Conservation (phyloP, 495 filamentous ascomycete species). For the Penicillium alfredii region DNA sequence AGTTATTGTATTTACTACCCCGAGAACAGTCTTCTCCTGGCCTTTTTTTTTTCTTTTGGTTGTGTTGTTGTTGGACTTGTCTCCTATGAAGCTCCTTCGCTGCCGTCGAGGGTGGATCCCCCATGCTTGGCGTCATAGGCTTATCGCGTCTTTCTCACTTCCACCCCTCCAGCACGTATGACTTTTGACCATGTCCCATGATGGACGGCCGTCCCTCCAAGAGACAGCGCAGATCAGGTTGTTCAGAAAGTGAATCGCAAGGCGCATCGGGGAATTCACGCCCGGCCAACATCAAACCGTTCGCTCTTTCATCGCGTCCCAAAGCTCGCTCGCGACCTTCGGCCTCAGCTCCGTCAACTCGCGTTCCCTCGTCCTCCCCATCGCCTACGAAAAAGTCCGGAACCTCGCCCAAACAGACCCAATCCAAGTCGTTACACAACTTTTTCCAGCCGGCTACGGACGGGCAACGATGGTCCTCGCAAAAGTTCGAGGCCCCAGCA, state of each 20-base stretch:
- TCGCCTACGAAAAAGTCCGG: conserved; percentile 14
- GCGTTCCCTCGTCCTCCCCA: conserved; percentile 15
- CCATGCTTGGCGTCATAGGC: conserved; percentile 12
- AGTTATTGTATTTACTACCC: neutral
- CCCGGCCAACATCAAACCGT: conserved; percentile 3
- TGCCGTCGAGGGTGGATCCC: neutral
- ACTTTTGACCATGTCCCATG: conserved; percentile 1
- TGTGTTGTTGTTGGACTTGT: too few relatives aligned
- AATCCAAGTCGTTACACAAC: conserved; percentile 19
- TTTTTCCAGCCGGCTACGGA: conserved; percentile 23
- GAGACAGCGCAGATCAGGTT: conserved; percentile 35
- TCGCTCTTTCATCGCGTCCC: conserved; percentile 9
- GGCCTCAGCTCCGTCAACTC: conserved; percentile 2
- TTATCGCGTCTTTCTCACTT: conserved; percentile 15
- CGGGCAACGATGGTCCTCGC: conserved; percentile 30
- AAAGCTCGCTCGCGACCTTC: conserved; percentile 11
- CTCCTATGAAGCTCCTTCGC: neutral
- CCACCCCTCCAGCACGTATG: conserved; percentile 2
- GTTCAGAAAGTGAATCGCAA: conserved; percentile 1
- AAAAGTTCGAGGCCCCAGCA: conserved; percentile 19
- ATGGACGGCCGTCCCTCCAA: conserved; percentile 46
- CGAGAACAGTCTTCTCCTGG: neutral
- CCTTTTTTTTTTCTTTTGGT: conserved; percentile 1
- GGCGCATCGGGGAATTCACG: conserved; percentile 1
- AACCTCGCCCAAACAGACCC: conserved; percentile 4